Base-by-base conservation (phyloP, 75 land plant species). In the Larix kaempferi region DNA sequence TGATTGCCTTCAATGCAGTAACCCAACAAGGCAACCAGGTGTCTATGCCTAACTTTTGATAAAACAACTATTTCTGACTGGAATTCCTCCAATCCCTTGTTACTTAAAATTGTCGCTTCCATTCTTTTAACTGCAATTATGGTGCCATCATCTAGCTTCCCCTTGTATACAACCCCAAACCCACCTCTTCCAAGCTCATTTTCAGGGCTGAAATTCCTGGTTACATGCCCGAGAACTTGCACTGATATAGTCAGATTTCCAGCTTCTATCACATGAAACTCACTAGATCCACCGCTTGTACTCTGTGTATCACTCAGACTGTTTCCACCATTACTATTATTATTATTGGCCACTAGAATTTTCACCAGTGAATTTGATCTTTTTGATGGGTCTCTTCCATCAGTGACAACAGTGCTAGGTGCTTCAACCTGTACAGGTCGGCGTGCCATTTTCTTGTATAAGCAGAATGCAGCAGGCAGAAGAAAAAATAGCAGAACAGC, bases 101-200 rank as follows among this genome's bases (percentile, higher is more conserved):
- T 95, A 76, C 84, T 91, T 39, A 95, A 81, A 0, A 86, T 80
- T 2, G 91, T 82, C 22, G 90, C 80, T 76, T 95, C 92, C 98
- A 98, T 95, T 55, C 99, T 86, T 79, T 98, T 98, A 19, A 98
- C 99, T 14, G 99, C 99, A 60, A 98, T 93, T 76, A 80, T 80
- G 13, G 98, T 91, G 19, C 99, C 99, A 87, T 95, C 96, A 57
- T 95, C 89, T 27, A 98, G 78, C 78, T 88, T 89, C 33, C 99
- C 99, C 79, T 90, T 93, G 76, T 98, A 98, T 56, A 98, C 99
- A 2, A 87, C 95, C 5, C 99, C 99, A 77, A 98, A 98, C 2
- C 99, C 99, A 17, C 99, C 99, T 35, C 95, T 91, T 4, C 99
- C 99, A 57, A 98, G 89, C 75, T 91, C 93, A 78, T 94, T 98